These are phyloP conservation scores for Dendrobium catenatum DNA, from an alignment of 106 monocot genomes.

Conservation along the genomic window DNA sequence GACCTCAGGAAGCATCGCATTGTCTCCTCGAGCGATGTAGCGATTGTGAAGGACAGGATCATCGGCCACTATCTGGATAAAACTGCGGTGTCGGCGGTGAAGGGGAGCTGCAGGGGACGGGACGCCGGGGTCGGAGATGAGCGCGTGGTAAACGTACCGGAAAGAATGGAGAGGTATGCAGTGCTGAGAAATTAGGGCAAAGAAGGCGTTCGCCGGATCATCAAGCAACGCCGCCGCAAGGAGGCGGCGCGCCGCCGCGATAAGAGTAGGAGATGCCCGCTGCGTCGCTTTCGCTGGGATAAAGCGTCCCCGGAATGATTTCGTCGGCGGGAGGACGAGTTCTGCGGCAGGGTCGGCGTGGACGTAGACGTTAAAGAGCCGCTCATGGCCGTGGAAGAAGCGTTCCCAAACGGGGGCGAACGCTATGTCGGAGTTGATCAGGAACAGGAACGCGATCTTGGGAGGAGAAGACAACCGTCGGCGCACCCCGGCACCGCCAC, in stretches of 20 bases:
- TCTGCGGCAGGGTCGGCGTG: constrained; percentile 43
- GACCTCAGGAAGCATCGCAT: constrained; percentile 82
- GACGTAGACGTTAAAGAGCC: constrained; percentile 57
- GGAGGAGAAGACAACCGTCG: constrained; percentile 21
- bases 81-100: constrained; percentile 32
- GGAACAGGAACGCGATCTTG: constrained; percentile 84
- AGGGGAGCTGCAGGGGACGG: neutral
- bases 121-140: constrained; percentile 21
- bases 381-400: constrained; percentile 45
- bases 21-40: constrained; percentile 73
- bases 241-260: constrained; percentile 87
- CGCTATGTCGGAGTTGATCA: constrained; percentile 65
- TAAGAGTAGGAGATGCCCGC: constrained; percentile 81
- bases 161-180: constrained; percentile 89
- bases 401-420: constrained; percentile 73
- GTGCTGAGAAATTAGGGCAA: constrained; percentile 77
- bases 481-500: constrained; percentile 1
- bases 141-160: constrained; percentile 38
- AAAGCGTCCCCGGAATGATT: constrained; percentile 44
- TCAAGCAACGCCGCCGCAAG: constrained; percentile 78
- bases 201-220: constrained; percentile 72
- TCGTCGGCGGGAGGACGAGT: constrained; percentile 30
- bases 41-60: constrained; percentile 43
- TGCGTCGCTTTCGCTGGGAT: constrained; percentile 64
- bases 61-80: constrained; percentile 61